A percentile compares a stretch with the other conserved stretches of the same genome.
phyloP scores from a whole-genome alignment of 768 basidiomycete genomes.

The Hypsizygus marmoreus region DNA sequence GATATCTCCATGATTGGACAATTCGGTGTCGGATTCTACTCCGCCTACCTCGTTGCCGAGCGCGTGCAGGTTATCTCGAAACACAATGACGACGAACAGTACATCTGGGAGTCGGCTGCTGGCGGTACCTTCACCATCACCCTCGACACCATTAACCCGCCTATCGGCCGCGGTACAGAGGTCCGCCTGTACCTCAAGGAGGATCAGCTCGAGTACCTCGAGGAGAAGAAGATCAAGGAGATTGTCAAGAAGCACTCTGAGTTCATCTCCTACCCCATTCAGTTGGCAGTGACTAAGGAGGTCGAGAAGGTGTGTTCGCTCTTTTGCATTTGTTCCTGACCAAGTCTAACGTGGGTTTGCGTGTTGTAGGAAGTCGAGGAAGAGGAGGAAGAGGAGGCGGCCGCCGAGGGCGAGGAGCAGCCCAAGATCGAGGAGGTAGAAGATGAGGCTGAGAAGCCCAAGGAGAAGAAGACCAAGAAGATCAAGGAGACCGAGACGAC shows the following conservation, averaged over 20 bases:
- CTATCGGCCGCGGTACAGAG: conserved; percentile 92
- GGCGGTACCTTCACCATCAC: conserved; percentile 99
- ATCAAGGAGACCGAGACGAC: conserved; percentile 85
- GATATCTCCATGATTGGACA: conserved; percentile 98
- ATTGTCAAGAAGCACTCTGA: conserved; percentile 99
- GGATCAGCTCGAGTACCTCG: conserved; percentile 97
- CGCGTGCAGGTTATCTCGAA: conserved; percentile 98
- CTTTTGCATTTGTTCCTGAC: not conserved
- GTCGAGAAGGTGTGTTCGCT: conserved; percentile 83
- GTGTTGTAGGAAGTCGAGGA: conserved; percentile 78
- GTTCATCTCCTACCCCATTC: conserved; percentile 99
- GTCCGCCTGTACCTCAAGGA: conserved; percentile 94
- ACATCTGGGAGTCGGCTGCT: conserved; percentile 99
- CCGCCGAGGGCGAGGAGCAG: conserved; percentile 74
- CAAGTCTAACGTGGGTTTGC: conserved; percentile 11
- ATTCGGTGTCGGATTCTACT: conserved; percentile 99
- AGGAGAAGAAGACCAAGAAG: conserved; percentile 94
- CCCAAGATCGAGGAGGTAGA: conserved; percentile 83
- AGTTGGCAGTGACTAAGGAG: conserved; percentile 98
- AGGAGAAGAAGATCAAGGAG: conserved; percentile 99
- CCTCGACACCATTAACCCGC: conserved; percentile 84
- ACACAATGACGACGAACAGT: conserved; percentile 99
- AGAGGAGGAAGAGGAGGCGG: conserved; percentile 76
- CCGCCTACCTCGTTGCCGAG: conserved; percentile 98
- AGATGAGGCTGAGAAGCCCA: conserved; percentile 80